phyloP scores from a whole-genome alignment of 306 rosid species.

The Trichosanthes truncata region DNA sequence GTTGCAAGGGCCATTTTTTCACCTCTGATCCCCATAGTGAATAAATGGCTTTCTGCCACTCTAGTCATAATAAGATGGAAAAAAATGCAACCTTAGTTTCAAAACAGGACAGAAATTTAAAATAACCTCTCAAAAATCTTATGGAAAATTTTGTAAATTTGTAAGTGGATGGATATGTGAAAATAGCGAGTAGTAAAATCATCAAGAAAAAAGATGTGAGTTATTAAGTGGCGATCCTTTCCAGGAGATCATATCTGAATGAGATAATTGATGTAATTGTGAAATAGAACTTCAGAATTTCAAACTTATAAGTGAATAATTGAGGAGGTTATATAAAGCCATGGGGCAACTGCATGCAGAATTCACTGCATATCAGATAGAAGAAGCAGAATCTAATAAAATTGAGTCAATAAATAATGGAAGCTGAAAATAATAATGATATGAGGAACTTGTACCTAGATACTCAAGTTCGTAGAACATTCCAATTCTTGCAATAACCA shows the following conservation, averaged over 20 bases:
- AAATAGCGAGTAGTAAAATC: neutral
- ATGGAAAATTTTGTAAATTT: neutral
- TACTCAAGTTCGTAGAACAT: conserved; percentile 92
- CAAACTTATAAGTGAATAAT: neutral
- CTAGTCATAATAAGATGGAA: conserved; percentile 27
- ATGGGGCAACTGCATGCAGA: neutral
- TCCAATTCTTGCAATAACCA: conserved; percentile 92
- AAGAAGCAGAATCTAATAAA: neutral
- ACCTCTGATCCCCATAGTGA: conserved; percentile 92
- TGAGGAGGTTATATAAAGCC: neutral
- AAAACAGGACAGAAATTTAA: conserved; percentile 7
- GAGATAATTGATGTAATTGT: neutral
- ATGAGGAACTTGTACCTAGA: conserved; percentile 46
- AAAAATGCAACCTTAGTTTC: conserved; percentile 9
- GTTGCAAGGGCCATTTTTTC: conserved; percentile 90
- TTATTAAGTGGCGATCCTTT: neutral
- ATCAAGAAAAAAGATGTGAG: neutral
- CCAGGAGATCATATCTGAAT: neutral
- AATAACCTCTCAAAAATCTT: neutral
- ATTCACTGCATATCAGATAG: neutral
- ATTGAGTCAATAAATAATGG: neutral
- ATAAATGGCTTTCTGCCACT: conserved; percentile 95
- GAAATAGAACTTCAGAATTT: neutral
- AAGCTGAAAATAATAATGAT: neutral
- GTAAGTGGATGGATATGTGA: neutral